Evolutionary conservation across 768 basidiomycete species (phyloP), one percentile per base, ranked within the genome.

Genomic region (Harrya chromipes): DNA sequence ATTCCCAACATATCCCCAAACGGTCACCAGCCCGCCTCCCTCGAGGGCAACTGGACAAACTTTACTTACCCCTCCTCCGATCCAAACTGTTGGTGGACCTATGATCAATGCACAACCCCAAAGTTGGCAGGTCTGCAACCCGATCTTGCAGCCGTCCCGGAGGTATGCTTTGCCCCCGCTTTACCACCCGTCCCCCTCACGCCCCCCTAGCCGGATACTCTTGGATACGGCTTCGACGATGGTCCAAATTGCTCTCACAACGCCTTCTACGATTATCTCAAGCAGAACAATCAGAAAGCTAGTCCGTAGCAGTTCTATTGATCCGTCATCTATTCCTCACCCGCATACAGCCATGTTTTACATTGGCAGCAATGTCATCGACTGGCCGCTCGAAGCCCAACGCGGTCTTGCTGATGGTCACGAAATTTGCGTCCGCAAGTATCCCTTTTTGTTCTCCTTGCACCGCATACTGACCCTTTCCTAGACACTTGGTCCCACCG

Each of bases 191-290:
- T 14, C 23, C 10, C 27, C 6, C 50, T 46, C 23, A 59, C 27
- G 0, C 31, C 6, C 8, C 4, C 4, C 4, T 29, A 57, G 79
- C 82, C 83, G 27, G 59, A 64, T 10, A 80, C 81, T 2, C 65
- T 82, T 16, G 83, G 81, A 1, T 83, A 79, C 40, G 80, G 74
- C 4, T 84, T 84, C 50, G 83, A 84, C 50, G 82, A 84, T 51
- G 83, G 83, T 1, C 83, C 83, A 2, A 82, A 81, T 56, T 84
- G 82, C 57, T 75, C 79, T 4, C 83, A 84, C 52, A 84, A 84
- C 47, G 72, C 68, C 3, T 84, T 84, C 52, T 84, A 84, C 39
- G 72, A 82, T 51, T 84, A 64, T 52, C 71, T 84, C 26, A 41
- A 57, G 3, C 60, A 68, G 9, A 69, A 83, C 54, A 72, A 81